Conservation (phyloP, 129 eudicot species). For the Pulicaria dysenterica region DNA sequence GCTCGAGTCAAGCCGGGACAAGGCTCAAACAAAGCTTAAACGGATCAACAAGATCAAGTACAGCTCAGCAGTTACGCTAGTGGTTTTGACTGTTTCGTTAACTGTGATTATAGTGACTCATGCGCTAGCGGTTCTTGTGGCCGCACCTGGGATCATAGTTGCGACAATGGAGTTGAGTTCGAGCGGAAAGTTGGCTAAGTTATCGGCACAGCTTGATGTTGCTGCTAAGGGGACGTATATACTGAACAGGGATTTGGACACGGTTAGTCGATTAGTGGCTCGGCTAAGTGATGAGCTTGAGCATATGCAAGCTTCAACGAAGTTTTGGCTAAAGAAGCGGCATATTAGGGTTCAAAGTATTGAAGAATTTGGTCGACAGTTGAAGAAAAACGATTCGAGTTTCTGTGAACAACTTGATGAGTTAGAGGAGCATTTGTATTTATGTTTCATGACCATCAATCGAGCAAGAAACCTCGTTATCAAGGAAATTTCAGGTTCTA, state of each 20-base stretch:
- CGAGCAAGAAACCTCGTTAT: slow-evolving; percentile 76
- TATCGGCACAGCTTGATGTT: slow-evolving; percentile 65
- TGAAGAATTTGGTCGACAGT: slow-evolving; percentile 59
- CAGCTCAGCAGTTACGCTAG: slow-evolving; percentile 64
- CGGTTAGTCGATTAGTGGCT: slow-evolving; percentile 66
- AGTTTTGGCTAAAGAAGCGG: slow-evolving; percentile 57
- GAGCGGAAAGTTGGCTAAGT: slow-evolving; percentile 37
- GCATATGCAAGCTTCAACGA: slow-evolving; percentile 49
- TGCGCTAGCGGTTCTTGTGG: slow-evolving; percentile 59
- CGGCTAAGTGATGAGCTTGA: slow-evolving; percentile 75
- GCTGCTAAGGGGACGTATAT: slow-evolving; percentile 85
- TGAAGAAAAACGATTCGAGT: slow-evolving; percentile 56
- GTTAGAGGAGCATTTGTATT: slow-evolving; percentile 79
- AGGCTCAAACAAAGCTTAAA: slow-evolving; percentile 55
- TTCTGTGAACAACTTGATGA: slow-evolving; percentile 79
- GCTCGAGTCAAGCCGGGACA: slow-evolving; percentile 70
- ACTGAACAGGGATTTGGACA: slow-evolving; percentile 76
- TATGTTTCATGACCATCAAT: slow-evolving; percentile 84
- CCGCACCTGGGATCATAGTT: slow-evolving; percentile 58
- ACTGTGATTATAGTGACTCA: slow-evolving; percentile 58
- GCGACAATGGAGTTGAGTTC: slow-evolving; percentile 52
- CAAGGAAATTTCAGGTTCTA: slow-evolving; percentile 47
- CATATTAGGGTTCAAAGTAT: slow-evolving; percentile 60
- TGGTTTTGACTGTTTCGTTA: slow-evolving; percentile 63
- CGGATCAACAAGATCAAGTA: slow-evolving; percentile 42